Conservation (phyloP, 495 filamentous ascomycete species). For the Sphaerosporella brunnea region DNA sequence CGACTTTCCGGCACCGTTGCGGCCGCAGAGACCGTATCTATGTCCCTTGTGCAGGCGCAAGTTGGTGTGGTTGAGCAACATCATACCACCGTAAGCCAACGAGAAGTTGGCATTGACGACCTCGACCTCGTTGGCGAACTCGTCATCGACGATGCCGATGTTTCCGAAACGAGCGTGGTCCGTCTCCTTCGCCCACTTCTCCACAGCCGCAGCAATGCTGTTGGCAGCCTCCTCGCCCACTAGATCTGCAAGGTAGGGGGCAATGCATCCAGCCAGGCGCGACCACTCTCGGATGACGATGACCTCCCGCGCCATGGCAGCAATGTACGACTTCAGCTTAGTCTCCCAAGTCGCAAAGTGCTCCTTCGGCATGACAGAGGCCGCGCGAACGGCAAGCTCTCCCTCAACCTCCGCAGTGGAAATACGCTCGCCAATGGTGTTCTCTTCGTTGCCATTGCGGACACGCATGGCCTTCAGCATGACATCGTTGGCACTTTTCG, state of each 20-base stretch:
- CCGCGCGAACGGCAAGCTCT: constrained; percentile 46
- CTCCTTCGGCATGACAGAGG: constrained; percentile 5
- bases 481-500: constrained; percentile 59
- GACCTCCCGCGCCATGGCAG: constrained; percentile 74
- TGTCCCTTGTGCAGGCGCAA: constrained; percentile 87
- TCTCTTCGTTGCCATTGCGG: constrained; percentile 34
- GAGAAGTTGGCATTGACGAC: constrained; percentile 98
- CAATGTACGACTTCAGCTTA: constrained; percentile 54
- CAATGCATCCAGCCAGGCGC: constrained; percentile 47
- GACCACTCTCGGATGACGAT: constrained; percentile 64
- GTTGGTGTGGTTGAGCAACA: constrained; percentile 90
- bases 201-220: constrained; percentile 16
- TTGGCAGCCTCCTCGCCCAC: constrained; percentile 36
- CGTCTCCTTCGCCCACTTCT: constrained; percentile 21
- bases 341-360: constrained; percentile 24
- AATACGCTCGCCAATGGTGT: constrained; percentile 47
- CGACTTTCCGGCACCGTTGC: constrained; percentile 95
- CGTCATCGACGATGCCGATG: constrained; percentile 18
- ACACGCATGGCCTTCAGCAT: constrained; percentile 89
- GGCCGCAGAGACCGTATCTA: constrained; percentile 87
- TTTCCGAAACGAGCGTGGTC: constrained; percentile 19
- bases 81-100: constrained; percentile 93
- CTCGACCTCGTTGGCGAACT: constrained; percentile 45
- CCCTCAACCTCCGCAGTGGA: constrained; percentile 57
- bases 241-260: constrained; percentile 58